Percentiles rank a stretch among this genome's conserved stretches.
Evolutionary conservation across 176 grass and related monocot species (phyloP).

Genomic region (Tuctoria greenei): DNA sequence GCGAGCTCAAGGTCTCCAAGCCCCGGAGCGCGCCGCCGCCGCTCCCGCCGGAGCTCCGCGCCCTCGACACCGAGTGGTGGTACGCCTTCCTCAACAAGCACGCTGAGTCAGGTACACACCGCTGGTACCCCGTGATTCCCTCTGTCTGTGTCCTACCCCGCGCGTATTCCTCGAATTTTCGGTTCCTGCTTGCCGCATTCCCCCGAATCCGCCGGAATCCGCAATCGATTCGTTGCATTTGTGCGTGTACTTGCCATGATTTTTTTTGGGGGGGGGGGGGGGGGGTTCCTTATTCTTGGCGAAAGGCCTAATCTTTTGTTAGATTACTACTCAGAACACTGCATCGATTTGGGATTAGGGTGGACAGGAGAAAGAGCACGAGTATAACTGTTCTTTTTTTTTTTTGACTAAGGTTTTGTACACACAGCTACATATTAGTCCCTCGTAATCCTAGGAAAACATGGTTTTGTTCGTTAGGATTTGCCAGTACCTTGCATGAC

Average conservation of each 20-base stretch:
- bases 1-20: conserved; percentile 49
- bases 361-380: no score
- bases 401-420: neutral
- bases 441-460: neutral
- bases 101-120: conserved; percentile 41
- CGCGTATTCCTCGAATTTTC: neutral
- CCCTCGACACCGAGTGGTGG: conserved; percentile 92
- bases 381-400: no score
- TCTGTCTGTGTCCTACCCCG: conserved; percentile 12
- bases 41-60: conserved; percentile 56
- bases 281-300: conserved; percentile 1
- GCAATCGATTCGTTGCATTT: neutral
- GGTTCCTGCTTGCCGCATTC: conserved; percentile 25
- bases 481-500: neutral
- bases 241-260: conserved; percentile 16
- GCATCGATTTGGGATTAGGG: neutral
- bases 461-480: neutral
- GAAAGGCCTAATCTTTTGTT: neutral
- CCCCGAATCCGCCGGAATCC: conserved; percentile 1
- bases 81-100: conserved; percentile 76
- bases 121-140: neutral
- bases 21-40: conserved; percentile 23
- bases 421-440: neutral
- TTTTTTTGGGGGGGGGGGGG: no score
- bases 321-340: neutral